Evolutionary conservation across 352 stramenopile genomes (phyloP).

Genomic region (Thalassiosira exigua): DNA sequence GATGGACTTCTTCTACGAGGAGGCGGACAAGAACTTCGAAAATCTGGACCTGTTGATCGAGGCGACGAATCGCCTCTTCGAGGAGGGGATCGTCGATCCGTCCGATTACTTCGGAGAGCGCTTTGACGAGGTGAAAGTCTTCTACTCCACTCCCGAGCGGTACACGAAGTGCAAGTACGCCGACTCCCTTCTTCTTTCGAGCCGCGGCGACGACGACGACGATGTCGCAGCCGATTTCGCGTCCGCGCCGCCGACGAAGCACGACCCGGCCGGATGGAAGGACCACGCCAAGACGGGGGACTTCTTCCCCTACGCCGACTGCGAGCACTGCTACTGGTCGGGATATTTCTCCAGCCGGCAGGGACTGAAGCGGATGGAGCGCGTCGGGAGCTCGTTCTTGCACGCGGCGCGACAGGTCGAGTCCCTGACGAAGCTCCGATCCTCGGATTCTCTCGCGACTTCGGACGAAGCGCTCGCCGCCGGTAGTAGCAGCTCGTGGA

Average conservation of each 20-base stretch:
- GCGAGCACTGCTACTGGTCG: conserved; percentile 93
- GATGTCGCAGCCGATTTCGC: too few relatives aligned
- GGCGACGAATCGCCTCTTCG: conserved; percentile 91
- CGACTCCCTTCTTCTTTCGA: conserved; percentile 79
- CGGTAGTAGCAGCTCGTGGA: conserved; percentile 23
- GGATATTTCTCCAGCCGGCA: conserved; percentile 96
- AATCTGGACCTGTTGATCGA: conserved; percentile 97
- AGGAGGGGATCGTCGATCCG: conserved; percentile 53
- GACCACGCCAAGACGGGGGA: conserved; percentile 92
- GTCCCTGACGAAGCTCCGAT: conserved; percentile 62
- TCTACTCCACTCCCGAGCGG: conserved; percentile 95
- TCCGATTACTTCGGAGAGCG: conserved; percentile 59
- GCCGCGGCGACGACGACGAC: not conserved
- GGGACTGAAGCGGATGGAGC: conserved; percentile 91
- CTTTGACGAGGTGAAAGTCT: conserved; percentile 89
- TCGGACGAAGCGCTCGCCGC: too few relatives aligned
- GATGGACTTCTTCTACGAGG: conserved; percentile 88
- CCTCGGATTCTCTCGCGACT: too few relatives aligned
- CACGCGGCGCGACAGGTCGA: conserved; percentile 92
- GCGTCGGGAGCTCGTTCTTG: conserved; percentile 89
- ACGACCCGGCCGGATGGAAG: conserved; percentile 16
- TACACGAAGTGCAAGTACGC: conserved; percentile 94
- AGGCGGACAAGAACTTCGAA: conserved; percentile 69
- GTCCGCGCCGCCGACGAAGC: conserved; percentile 8
- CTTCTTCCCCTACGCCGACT: conserved; percentile 96